phyloP scores from a whole-genome alignment of 139 green algal genomes.

The Ostreobium quekettii region DNA sequence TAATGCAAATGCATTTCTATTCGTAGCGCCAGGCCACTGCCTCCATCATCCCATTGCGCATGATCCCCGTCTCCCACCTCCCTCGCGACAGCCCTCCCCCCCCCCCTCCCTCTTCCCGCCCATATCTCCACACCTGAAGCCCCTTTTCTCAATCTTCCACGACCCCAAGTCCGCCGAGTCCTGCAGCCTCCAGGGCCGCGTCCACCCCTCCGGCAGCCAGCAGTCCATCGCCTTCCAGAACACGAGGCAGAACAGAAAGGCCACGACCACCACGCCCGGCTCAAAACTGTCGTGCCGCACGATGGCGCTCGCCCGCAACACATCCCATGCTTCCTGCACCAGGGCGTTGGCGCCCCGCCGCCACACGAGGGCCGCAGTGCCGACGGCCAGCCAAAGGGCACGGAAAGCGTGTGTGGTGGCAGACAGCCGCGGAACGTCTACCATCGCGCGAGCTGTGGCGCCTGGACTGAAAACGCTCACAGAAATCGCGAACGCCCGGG shows the following conservation, averaged over 20 bases:
- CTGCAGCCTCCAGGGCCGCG: neutral
- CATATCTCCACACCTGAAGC: neutral
- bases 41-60: neutral
- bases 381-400: too few species aligned
- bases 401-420: too few species aligned
- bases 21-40: too few species aligned
- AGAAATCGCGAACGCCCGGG: too few species aligned
- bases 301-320: neutral
- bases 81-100: too few species aligned
- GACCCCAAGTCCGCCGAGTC: neutral
- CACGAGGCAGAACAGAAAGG: neutral
- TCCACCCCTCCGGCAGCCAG: neutral
- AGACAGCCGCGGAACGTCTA: too few species aligned
- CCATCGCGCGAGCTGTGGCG: too few species aligned
- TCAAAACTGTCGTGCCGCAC: conserved; percentile 9
- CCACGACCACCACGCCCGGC: neutral
- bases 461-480: too few species aligned
- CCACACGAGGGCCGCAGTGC: too few species aligned
- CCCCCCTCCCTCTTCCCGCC: neutral
- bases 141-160: conserved; percentile 8
- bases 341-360: too few species aligned
- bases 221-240: conserved; percentile 7
- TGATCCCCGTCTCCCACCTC: neutral
- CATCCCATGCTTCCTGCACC: neutral
- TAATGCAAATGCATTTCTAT: too few species aligned